Percentiles rank a stretch among this genome's conserved stretches.
These are phyloP conservation scores for Hansenula lynferdii DNA, from an alignment of 1,139 yeast species.

Conservation along the genomic window DNA sequence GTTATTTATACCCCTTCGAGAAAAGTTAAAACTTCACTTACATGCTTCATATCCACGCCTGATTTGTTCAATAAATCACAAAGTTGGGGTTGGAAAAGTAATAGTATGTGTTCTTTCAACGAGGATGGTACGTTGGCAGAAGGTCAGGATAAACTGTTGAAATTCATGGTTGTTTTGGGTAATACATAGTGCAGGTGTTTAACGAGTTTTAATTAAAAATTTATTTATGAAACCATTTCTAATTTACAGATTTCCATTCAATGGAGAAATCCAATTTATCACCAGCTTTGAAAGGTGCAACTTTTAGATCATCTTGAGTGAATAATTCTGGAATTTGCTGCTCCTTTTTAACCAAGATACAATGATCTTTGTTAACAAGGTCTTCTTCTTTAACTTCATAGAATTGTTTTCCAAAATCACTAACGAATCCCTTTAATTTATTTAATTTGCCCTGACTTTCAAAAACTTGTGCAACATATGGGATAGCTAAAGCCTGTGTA, in stretches of 20 bases:
- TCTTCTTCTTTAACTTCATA: slow-evolving; percentile 49
- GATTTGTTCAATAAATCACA: slow-evolving; percentile 45
- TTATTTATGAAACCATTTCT: not conserved
- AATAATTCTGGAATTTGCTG: slow-evolving; percentile 57
- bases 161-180: slow-evolving; percentile 46
- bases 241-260: slow-evolving; percentile 52
- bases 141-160: slow-evolving; percentile 35
- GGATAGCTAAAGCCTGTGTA: slow-evolving; percentile 79
- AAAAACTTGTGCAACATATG: slow-evolving; percentile 85
- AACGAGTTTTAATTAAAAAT: too few species aligned
- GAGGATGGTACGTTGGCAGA: slow-evolving; percentile 37
- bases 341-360: slow-evolving; percentile 45
- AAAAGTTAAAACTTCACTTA: slow-evolving; percentile 36
- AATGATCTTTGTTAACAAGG: slow-evolving; percentile 40
- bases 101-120: slow-evolving; percentile 41
- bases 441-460: slow-evolving; percentile 61
- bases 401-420: slow-evolving; percentile 66
- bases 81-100: slow-evolving; percentile 56
- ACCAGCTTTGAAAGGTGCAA: slow-evolving; percentile 92
- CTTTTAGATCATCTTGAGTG: slow-evolving; percentile 41
- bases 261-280: slow-evolving; percentile 68
- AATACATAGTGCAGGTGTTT: slow-evolving; percentile 32
- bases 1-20: slow-evolving; percentile 48
- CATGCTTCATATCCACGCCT: slow-evolving; percentile 47
- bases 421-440: slow-evolving; percentile 67